Conservation (phyloP, 352 stramenopile species). For the Pythium utonaiense region DNA sequence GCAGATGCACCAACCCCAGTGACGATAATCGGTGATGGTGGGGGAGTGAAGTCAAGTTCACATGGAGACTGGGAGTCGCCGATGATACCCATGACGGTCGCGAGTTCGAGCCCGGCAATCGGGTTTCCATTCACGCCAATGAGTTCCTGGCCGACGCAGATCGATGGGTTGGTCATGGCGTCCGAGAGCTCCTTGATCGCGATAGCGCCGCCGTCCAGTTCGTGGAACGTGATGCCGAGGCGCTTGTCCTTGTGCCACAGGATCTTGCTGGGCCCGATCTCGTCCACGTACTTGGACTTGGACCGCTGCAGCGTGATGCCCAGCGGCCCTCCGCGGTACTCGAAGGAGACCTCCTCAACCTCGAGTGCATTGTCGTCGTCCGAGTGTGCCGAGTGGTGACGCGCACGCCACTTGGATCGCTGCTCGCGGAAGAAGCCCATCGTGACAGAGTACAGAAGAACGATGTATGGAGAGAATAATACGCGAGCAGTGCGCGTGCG, state of each 20-base stretch:
- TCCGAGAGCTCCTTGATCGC: constrained; percentile 36
- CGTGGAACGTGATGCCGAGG: constrained; percentile 48
- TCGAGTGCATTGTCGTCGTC: neutral
- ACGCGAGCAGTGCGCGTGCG: neutral
- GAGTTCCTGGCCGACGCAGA: constrained; percentile 41
- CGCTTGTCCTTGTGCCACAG: constrained; percentile 41
- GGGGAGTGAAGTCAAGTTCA: constrained; percentile 43
- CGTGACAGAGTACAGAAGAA: too few relatives aligned
- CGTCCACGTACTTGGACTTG: constrained; percentile 30
- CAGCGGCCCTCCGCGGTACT: constrained; percentile 35
- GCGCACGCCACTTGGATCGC: constrained; percentile 27
- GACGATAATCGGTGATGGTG: constrained; percentile 40
- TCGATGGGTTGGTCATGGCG: constrained; percentile 9
- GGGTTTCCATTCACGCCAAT: constrained; percentile 36
- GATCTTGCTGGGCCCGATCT: constrained; percentile 30
- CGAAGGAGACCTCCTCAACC: constrained; percentile 7
- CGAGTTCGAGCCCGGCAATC: constrained; percentile 32
- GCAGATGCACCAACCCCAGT: constrained; percentile 29
- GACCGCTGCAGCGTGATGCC: constrained; percentile 41
- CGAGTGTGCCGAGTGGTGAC: constrained; percentile 14
- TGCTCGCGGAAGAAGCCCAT: constrained; percentile 27
- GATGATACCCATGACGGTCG: constrained; percentile 37
- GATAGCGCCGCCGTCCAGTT: constrained; percentile 34
- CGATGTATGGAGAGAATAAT: too few relatives aligned
- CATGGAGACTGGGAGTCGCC: constrained; percentile 35